Evolutionary conservation across 2,329 filamentous ascomycete genomes (phyloP), one percentile per base, ranked within the genome.

Genomic region (Cladosporium velox): DNA sequence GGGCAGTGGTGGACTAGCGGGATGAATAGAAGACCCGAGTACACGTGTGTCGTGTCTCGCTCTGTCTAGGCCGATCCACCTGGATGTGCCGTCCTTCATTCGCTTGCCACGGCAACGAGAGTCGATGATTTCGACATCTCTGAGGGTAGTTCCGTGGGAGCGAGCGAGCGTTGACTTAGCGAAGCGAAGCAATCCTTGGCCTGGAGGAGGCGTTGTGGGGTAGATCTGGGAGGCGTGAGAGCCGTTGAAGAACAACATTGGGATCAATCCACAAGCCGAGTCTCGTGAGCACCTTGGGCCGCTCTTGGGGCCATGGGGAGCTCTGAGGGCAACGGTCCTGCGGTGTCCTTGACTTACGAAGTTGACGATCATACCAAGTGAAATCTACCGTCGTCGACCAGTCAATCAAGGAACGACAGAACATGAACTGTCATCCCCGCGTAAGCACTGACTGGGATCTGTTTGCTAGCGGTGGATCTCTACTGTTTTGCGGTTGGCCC

Each of bases 371-470:
- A 59, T 59, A 59, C 57, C 38, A 59, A 58, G 55, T 58, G 30
- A 21, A 58, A 24, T 41, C 11, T 21, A 12, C 41, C 32, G 24
- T 35, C 21, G 32, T 47, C n/a, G 15, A 10, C 41, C 41, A 47
- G 41, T 21, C 38, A 26, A 52, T 59, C 57, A 59, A 62, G 30
- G 41, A 52, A 59, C 14, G 57, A 41, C 57, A 47, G n/a, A 47
- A 2, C 15, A 47, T 47, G 35, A 62, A 62, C 59, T 30, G 59
- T 34, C 59, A 38, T 52, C 59, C 59, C 59, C 59, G 59, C 59
- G 59, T n/a, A 52, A 52, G 59, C 59, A 26, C 44, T 32, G 59
- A 62, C 59, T 28, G 61, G 51, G 61, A 57, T 57, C 51, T 64
- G 35, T 64, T 55, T 21, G 34, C 24, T 64, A 54, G 49, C 38